Base-by-base conservation (phyloP, 2,329 filamentous ascomycete species). In the Tolypocladium nubicola region DNA sequence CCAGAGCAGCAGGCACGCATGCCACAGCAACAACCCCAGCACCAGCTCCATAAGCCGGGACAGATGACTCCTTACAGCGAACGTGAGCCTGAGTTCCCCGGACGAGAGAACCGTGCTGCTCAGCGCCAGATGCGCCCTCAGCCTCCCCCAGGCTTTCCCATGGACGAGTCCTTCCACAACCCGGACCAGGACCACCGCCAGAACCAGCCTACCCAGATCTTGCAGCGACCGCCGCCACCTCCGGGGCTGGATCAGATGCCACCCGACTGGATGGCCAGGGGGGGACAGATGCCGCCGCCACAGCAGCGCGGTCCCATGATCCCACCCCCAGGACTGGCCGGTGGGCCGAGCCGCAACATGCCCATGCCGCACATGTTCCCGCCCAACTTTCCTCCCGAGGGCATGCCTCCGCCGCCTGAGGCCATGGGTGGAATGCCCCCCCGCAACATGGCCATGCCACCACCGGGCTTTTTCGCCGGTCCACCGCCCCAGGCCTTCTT, bases 201-300 rank as follows among this genome's bases (percentile, higher is more conserved):
- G 33, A 77, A 76, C 58, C 80, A 82, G 61, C 82, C 82, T 5
- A 85, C 82, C 4, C 83, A 86, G 66, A 86, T 87, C 56, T 69
- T 87, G 26, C 83, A 86, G 68, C 80, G 83, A 7, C 82, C 81
- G n/a, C 81, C 79, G 6, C 79, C 77, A 1, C 80, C 79, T 21
- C 81, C 82, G 2, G 83, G 84, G 9, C 71, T 87, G 45, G 83
- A 85, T 52, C 79, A 82, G 63, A 79, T 86, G 72, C 80, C 79
- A 21, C 80, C 77, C 21, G 77, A 71, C 58, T 83, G 80, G 74
- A 76, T 83, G 72, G 75, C 73, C 45, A 71, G 68, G 53, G 69
- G 68, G 55, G 75, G 71, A 26, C 75, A 78, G 59, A 68, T 77
- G 60, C 75, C 75, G 55, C 73, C 74, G 41, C 75, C 75, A 8